Percentiles rank a stretch among this genome's conserved stretches.
phyloP scores from a whole-genome alignment of 768 basidiomycete species.

The Tulasnella sp. region DNA sequence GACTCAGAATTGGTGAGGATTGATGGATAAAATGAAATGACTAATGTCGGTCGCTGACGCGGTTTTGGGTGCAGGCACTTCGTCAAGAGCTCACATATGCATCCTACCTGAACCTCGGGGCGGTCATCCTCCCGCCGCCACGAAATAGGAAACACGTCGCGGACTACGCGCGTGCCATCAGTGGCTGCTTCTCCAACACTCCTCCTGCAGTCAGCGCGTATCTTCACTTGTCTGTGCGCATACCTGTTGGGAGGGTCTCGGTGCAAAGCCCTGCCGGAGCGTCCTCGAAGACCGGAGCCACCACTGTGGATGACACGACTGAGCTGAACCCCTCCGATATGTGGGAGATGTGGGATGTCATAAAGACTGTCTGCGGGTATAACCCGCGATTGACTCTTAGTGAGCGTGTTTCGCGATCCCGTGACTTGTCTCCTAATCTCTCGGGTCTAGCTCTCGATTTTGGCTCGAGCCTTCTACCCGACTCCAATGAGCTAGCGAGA shows the following conservation, averaged over 20 bases:
- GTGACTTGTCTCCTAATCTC: not conserved
- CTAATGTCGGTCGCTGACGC: not conserved
- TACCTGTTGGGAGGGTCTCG: slow-evolving; percentile 44
- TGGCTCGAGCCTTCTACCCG: slow-evolving; percentile 44
- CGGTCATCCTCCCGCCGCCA: slow-evolving; percentile 82
- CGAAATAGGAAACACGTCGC: slow-evolving; percentile 72
- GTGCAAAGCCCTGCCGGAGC: slow-evolving; percentile 30
- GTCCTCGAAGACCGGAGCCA: slow-evolving; percentile 9
- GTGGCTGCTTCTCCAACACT: slow-evolving; percentile 50
- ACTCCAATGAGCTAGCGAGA: slow-evolving; percentile 71
- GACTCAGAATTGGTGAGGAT: slow-evolving; percentile 84
- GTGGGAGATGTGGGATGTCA: slow-evolving; percentile 99
- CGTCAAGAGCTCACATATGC: slow-evolving; percentile 89
- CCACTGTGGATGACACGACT: slow-evolving; percentile 26
- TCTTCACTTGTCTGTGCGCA: slow-evolving; percentile 63
- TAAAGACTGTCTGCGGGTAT: slow-evolving; percentile 83
- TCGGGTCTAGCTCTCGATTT: slow-evolving; percentile 76
- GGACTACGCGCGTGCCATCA: slow-evolving; percentile 88
- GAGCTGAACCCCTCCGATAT: slow-evolving; percentile 58
- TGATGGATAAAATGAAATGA: too few relatives aligned
- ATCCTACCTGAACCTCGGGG: slow-evolving; percentile 78
- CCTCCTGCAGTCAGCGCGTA: slow-evolving; percentile 50
- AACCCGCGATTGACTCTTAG: slow-evolving; percentile 61
- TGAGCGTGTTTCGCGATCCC: slow-evolving; percentile 30
- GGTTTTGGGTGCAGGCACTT: slow-evolving; percentile 51